Evolutionary conservation across 768 basidiomycete species (phyloP).

Genomic region (Chalciporus piperatus): DNA sequence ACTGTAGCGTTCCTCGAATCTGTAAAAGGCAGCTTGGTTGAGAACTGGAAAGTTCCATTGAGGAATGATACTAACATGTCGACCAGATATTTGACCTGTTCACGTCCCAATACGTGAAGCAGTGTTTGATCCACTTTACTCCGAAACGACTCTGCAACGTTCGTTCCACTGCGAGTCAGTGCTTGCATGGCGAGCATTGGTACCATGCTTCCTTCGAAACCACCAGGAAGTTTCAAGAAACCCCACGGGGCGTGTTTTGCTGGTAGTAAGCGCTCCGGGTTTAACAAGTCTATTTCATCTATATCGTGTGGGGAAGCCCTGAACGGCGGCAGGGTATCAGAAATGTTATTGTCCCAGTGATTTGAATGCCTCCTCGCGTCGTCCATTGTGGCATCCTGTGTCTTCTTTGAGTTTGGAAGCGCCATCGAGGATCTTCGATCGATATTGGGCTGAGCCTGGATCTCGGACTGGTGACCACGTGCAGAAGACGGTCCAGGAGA

Average conservation of each 20-base stretch:
- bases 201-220: constrained; percentile 42
- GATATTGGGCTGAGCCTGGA: constrained; percentile 13
- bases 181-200: constrained; percentile 48
- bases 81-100: constrained; percentile 36
- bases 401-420: constrained; percentile 15
- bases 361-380: constrained; percentile 20
- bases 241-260: constrained; percentile 38
- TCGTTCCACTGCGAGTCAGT: constrained; percentile 31
- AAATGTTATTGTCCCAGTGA: constrained; percentile 17
- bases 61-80: constrained; percentile 33
- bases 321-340: constrained; percentile 17
- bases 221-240: constrained; percentile 35
- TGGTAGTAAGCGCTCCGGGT: constrained; percentile 37
- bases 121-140: constrained; percentile 28
- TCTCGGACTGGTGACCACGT: constrained; percentile 21
- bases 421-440: constrained; percentile 26
- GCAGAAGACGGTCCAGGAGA: constrained; percentile 15
- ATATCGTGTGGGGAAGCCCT: constrained; percentile 14
- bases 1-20: constrained; percentile 42
- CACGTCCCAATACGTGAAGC: constrained; percentile 31
- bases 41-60: neutral
- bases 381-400: constrained; percentile 20
- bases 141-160: constrained; percentile 19
- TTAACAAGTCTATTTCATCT: constrained; percentile 31
- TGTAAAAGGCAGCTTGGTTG: constrained; percentile 12